Conservation (phyloP, 2,329 filamentous ascomycete genomes). For the Trichoderma sp. region DNA sequence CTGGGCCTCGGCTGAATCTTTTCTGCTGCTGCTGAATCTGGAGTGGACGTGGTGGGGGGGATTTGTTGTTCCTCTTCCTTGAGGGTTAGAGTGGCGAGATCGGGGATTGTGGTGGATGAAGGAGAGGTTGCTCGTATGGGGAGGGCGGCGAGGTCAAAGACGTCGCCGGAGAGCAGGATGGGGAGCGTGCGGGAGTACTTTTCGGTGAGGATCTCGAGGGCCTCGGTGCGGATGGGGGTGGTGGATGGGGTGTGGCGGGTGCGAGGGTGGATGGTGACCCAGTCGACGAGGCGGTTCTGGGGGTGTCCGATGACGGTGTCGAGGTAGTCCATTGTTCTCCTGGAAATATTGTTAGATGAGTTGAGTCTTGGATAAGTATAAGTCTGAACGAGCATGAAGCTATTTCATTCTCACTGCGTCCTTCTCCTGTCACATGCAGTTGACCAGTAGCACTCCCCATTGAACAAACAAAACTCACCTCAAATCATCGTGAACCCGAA, state of each 20-base stretch:
- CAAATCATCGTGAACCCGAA: conserved; percentile 67
- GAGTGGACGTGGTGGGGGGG: not conserved
- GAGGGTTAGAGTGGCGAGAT: conserved; percentile 39
- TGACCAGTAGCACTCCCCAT: not conserved
- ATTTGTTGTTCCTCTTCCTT: conserved; percentile 27
- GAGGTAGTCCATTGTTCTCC: conserved; percentile 63
- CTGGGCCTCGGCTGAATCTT: conserved; percentile 35
- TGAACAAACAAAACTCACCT: conserved; percentile 40
- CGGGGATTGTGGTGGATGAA: conserved; percentile 30
- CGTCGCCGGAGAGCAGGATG: conserved; percentile 69
- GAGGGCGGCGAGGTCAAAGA: conserved; percentile 59
- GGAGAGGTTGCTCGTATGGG: conserved; percentile 44
- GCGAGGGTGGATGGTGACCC: conserved; percentile 71
- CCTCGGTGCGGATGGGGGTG: conserved; percentile 62
- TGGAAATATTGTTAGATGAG: conserved; percentile 30
- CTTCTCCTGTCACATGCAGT: too few species aligned
- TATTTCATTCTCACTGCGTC: not conserved
- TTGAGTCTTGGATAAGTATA: not conserved
- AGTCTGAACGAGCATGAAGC: not conserved
- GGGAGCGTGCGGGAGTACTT: conserved; percentile 59
- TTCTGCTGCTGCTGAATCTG: not conserved
- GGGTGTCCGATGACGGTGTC: conserved; percentile 60
- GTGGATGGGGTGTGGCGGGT: conserved; percentile 62
- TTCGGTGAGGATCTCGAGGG: conserved; percentile 58
- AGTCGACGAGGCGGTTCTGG: conserved; percentile 60